Conservation (phyloP, 2,329 filamentous ascomycete species). For the Exophiala mesophila region DNA sequence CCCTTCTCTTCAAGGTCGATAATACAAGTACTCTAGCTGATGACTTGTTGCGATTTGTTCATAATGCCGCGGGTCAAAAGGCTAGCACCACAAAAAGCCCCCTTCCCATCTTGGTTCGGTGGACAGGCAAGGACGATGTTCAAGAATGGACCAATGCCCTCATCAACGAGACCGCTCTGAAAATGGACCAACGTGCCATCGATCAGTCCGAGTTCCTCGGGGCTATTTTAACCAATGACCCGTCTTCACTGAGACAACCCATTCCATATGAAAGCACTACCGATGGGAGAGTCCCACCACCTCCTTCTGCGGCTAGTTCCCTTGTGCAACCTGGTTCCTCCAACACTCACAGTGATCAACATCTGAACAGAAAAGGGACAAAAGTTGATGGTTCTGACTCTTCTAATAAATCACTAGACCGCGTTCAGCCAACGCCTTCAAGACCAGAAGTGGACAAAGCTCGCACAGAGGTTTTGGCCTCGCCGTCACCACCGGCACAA, state of each 20-base stretch:
- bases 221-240: conserved; percentile 76
- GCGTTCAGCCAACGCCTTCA: conserved; percentile 20
- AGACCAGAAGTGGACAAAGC: conserved; percentile 30
- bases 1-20: conserved; percentile 59
- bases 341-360: conserved; percentile 28
- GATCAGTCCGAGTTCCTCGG: conserved; percentile 90
- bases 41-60: conserved; percentile 74
- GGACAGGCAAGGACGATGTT: conserved; percentile 55
- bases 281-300: conserved; percentile 16
- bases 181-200: conserved; percentile 74
- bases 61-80: conserved; percentile 68
- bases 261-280: conserved; percentile 49
- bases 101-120: conserved; percentile 69
- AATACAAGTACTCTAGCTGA: conserved; percentile 62
- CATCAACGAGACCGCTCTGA: conserved; percentile 62
- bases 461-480: conserved; percentile 3
- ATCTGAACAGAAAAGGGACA: neutral
- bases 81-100: conserved; percentile 61
- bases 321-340: conserved; percentile 9
- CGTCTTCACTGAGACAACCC: conserved; percentile 63
- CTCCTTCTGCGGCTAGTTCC: conserved; percentile 17
- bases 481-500: conserved; percentile 2
- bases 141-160: conserved; percentile 66
- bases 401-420: neutral
- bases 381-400: neutral